Base-by-base conservation (phyloP, 2,329 filamentous ascomycete species). In the Aspergillus unguis region DNA sequence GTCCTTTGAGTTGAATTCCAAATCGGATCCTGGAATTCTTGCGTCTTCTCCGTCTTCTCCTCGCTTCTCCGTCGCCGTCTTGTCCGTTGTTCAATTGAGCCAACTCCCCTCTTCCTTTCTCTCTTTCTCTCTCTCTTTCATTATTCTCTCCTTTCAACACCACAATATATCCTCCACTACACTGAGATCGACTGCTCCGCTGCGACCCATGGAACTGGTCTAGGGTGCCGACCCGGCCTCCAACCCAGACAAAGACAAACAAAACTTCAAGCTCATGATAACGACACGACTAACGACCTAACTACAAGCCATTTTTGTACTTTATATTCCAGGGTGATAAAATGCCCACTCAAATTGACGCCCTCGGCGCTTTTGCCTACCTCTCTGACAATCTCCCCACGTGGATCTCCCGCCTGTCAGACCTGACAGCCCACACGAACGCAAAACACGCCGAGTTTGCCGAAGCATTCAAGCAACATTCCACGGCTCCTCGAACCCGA, bases 341-440 rank as follows among this genome's bases (percentile, higher is more conserved):
- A 44, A 58, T 58, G 51, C 36, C 56, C 42, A 44, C 53, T 35
- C 42, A 63, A 17, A 71, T 75, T 65, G 74, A 77, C 62, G 69
- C 75, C 36, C 59, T 75, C 42, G 68, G 71, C 49, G 75, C 75
- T 52, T 77, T 78, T 58, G 62, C 71, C 57, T 67, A 71, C 56
- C 66, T 78, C 6, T 61, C 68, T 41, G 72, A 77, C 46, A 76
- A 72, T 52, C 52, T 77, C 11, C 75, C 76, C 10, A 48, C 62
- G n/a, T 78, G 76, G 76, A 70, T 76, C 41, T 61, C 59, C 37
- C 69, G 66, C 48, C 58, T 78, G 36, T 70, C 75, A 23, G 69
- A 74, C 6, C 64, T 78, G n/a, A 66, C 70, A 28, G 54, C 60
- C 5, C 68, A 77, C 57, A 71, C 73, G 1, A 61, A 68, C 10